Base-by-base conservation (phyloP, 306 rosid species). In the Vigna mungo region DNA sequence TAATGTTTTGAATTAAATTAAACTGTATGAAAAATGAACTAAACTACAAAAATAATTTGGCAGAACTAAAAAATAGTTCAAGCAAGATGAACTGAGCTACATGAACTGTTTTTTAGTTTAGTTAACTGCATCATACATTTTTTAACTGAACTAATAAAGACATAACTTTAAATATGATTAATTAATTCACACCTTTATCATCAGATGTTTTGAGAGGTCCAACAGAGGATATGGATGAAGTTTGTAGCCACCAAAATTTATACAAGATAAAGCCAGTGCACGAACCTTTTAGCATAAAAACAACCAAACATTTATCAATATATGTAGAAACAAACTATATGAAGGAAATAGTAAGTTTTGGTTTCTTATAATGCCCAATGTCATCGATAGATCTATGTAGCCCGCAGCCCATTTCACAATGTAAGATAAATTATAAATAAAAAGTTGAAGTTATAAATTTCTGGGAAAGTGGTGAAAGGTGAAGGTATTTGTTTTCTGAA, bases 171-270 rank as follows among this genome's bases (percentile, higher is more conserved):
- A 64, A 49, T 51, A 51, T 36, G 36, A 39, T 5, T 67, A 56
- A 34, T 23, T 67, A 56, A 80, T 68, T 64, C 61, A 75, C 87
- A 93, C 98, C 98, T 84, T 84, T 92, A 92, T 90, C 87, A 90
- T 88, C 83, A 95, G 81, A 75, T 83, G 84, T 61, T 77, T 79
- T 52, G 96, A 88, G 21, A 95, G 87, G 77, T 86, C 82, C 7
- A 74, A 43, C 76, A 95, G 60, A 64, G 96, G 91, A 81, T 90
- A 95, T 16, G 96, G 93, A 79, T 89, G 90, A 86, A 92, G 98
- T 86, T 92, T 95, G 91, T 95, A 92, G 54, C 96, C 90, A 21
- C 89, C 86, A 75, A 81, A 86, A 70, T 92, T 90, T 78, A 94
- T 88, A 73, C 83, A 95, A 1, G 91, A 85, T 82, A 95, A 80